Base-by-base conservation (phyloP, 192 early-diverging fungal species). In the Mortierella hygrophila region DNA sequence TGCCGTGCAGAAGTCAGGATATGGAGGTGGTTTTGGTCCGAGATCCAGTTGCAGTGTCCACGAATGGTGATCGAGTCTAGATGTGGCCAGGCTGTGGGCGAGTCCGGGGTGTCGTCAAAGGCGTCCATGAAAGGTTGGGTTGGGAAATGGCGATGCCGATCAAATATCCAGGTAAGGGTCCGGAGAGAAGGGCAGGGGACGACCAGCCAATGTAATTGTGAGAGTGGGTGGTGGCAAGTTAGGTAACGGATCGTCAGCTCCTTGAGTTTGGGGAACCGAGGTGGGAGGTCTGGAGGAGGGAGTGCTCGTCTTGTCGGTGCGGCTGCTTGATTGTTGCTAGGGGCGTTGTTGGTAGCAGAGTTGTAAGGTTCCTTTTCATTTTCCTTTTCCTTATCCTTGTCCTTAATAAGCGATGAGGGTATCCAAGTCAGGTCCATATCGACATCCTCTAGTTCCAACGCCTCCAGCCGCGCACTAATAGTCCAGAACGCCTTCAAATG, bases 401-500 rank as follows among this genome's bases (percentile, higher is more conserved):
- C 60, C 60, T 65, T 65, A 29, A 13, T 26, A 65, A 65, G 32
- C 11, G 60, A 65, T 29, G 60, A 65, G 3, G 60, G 60, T 13
- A 65, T 65, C 60, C 60, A 65, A 72, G 42, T 72, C 6, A 82
- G 18, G 35, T 82, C 68, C 41, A 82, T 20, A 15, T 18, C 3
- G 11, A 70, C 65, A 35, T 76, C 70, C 5, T 63, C n/a, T 21
- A 82, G 3, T 6, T 16, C 35, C 18, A 82, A 42, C 2, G 21
- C n/a, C 52, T 82, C 75, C 10, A 82, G 42, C 11, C 74, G 69
- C 15, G 47, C 29, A 49, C 74, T 54, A 23, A 76, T 65, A 16
- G 46, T 42, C 80, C 80, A 82, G 41, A 82, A 68, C 2, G 68
- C 69, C 21, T 71, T 40, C 20, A 76, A 42, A 54, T 82, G 74